A percentile compares a stretch with the other conserved stretches of the same genome.
Conservation (phyloP, 805 yeast genomes). For the Starmerella khaoyaiensis region DNA sequence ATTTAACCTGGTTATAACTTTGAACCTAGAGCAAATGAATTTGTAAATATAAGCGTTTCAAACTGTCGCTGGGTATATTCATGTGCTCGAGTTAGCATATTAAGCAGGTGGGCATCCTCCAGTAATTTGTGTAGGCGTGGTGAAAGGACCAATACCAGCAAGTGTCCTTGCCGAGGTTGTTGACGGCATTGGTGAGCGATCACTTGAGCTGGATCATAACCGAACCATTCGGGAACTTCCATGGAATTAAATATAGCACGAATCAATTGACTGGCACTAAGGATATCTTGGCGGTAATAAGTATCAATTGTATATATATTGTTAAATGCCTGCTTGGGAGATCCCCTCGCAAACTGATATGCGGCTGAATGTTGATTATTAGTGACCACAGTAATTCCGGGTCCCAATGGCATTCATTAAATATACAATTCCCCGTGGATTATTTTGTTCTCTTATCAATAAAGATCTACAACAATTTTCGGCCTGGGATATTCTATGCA, state of each 20-base stretch:
- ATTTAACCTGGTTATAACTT: neutral
- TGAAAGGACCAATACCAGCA: constrained; percentile 4
- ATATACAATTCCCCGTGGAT: too few relatives aligned
- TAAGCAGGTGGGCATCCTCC: constrained; percentile 2
- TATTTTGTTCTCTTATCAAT: too few relatives aligned
- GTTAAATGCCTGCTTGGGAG: too few relatives aligned
- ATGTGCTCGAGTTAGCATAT: neutral
- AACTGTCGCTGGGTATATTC: neutral
- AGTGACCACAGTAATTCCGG: constrained; percentile 1
- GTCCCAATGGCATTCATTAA: constrained; percentile 2
- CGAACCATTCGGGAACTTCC: constrained; percentile 13
- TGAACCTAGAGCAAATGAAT: neutral
- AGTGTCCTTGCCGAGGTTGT: neutral
- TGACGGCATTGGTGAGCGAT: constrained; percentile 3
- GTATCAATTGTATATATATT: constrained; percentile 12
- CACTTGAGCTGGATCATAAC: constrained; percentile 4
- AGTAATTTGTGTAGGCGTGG: neutral
- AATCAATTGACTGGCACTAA: constrained; percentile 2
- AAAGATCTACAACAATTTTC: too few relatives aligned
- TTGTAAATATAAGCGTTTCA: neutral
- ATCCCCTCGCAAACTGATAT: too few relatives aligned
- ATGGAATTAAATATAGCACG: constrained; percentile 9
- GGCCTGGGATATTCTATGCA: too few relatives aligned
- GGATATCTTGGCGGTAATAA: constrained; percentile 4
- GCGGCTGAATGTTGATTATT: too few relatives aligned